These are phyloP conservation scores for Dittrichia graveolens DNA, from an alignment of 129 eudicot species.

Conservation along the genomic window DNA sequence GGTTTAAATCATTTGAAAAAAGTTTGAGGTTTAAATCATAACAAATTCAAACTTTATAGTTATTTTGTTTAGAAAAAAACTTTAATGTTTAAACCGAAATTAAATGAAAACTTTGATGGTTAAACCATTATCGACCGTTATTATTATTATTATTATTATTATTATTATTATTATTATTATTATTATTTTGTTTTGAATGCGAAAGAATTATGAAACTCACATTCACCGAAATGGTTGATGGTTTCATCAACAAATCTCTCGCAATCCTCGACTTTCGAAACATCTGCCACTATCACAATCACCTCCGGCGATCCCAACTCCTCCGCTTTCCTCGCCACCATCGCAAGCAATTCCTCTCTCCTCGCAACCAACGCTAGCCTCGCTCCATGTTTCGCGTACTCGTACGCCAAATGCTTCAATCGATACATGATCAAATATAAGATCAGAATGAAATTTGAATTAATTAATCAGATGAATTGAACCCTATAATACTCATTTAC, in stretches of 20 bases:
- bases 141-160: too few species aligned
- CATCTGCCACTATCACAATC: constrained; percentile 17
- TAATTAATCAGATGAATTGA: too few species aligned
- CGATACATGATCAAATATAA: background rate
- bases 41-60: too few species aligned
- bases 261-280: constrained; percentile 26
- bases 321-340: constrained; percentile 25
- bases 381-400: constrained; percentile 34
- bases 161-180: background rate
- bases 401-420: constrained; percentile 34
- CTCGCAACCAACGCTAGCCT: constrained; percentile 23
- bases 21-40: too few species aligned
- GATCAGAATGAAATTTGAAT: too few species aligned
- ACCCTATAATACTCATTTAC: too few species aligned
- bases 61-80: too few species aligned
- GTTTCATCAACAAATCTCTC: constrained; percentile 30
- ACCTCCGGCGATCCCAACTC: constrained; percentile 27
- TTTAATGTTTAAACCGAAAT: too few species aligned
- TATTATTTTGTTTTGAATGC: too few species aligned
- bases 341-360: constrained; percentile 1
- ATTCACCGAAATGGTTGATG: constrained; percentile 23
- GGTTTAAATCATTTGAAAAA: too few species aligned
- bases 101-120: too few species aligned
- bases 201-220: constrained; percentile 10
- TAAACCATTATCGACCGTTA: too few species aligned